Evolutionary conservation across 805 yeast species (phyloP), one percentile per base, ranked within the genome.

Genomic region (Candida stauntonica): DNA sequence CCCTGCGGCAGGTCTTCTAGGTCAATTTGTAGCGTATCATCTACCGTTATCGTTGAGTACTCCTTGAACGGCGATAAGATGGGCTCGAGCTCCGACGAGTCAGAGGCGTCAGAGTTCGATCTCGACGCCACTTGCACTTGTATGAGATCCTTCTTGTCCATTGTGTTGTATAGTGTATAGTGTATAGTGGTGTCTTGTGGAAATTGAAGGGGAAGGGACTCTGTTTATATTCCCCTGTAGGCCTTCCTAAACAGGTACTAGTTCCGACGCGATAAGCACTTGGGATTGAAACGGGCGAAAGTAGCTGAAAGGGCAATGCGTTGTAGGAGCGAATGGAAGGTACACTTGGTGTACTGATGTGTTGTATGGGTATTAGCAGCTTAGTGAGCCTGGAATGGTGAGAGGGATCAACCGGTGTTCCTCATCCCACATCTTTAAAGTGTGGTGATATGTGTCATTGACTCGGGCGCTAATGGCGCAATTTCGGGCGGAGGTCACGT

Each of bases 1-100:
- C 91, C 91, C 48, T 81, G 87, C 1, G 89, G 89, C 9, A 51
- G 38, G 13, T 54, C 54, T 29, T 53, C 57, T 15, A 50, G 30
- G 31, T 46, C 51, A 7, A 49, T 15, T 17, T 38, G 41, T 4
- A 45, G 29, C 14, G 42, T 33, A 8, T 31, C 38, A 12, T 33
- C 36, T n/a, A 26, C 11, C 17, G 16, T 9, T 6, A 28, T 31
- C 12, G 39, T 16, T 4, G 29, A 23, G 37, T 39, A 39, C 19
- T 39, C 44, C 19, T 39, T 39, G 37, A 39, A 33, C 7, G 40
- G 37, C 5, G 45, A 31, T 2, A 27, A 23, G 7, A 41, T 36
- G 3, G 43, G 46, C 13, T 38, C 35, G 31, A 44, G 17, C 28
- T 41, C 42, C 1, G 39, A 26, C 9, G 35, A 26, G 6, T 34